phyloP scores from a whole-genome alignment of 768 basidiomycete species.

The Phanerochaete carnosa region DNA sequence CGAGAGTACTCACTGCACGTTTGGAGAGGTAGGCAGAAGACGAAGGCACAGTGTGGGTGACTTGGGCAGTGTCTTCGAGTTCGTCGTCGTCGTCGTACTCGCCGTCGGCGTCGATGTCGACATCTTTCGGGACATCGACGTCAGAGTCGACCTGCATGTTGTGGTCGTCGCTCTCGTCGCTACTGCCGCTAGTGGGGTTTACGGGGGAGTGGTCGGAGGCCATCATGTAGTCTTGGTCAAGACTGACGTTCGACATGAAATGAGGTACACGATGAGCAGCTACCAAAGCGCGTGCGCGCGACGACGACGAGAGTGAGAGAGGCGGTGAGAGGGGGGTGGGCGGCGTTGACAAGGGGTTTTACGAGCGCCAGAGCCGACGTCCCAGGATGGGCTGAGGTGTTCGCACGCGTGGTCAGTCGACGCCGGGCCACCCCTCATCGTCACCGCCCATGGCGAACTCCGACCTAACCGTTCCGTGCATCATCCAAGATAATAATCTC shows the following conservation, averaged over 20 bases:
- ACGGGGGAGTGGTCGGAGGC: constrained; percentile 24
- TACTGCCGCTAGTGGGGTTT: constrained; percentile 33
- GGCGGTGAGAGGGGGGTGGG: constrained; percentile 25
- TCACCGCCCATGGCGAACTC: constrained; percentile 35
- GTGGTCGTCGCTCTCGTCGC: constrained; percentile 40
- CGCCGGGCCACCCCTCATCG: constrained; percentile 31
- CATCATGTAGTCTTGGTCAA: constrained; percentile 21
- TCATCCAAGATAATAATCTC: constrained; percentile 16
- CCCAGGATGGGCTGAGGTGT: constrained; percentile 29
- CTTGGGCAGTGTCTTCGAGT: constrained; percentile 41
- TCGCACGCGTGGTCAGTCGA: constrained; percentile 35
- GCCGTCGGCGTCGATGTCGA: constrained; percentile 51
- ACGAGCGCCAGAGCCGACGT: constrained; percentile 35
- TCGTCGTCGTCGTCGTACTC: constrained; percentile 57
- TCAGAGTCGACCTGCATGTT: constrained; percentile 74
- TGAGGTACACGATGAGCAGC: constrained; percentile 15
- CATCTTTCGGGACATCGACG: constrained; percentile 31
- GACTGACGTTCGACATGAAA: constrained; percentile 21
- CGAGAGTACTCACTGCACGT: constrained; percentile 27
- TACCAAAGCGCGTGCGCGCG: constrained; percentile 21
- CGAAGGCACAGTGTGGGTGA: constrained; percentile 36
- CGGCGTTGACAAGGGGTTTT: constrained; percentile 29
- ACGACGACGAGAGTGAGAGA: constrained; percentile 23
- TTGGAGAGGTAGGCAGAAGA: constrained; percentile 32
- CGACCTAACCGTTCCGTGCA: constrained; percentile 23